These are phyloP conservation scores for Lachancea lanzarotensis DNA, from an alignment of 805 yeast species.

Conservation along the genomic window DNA sequence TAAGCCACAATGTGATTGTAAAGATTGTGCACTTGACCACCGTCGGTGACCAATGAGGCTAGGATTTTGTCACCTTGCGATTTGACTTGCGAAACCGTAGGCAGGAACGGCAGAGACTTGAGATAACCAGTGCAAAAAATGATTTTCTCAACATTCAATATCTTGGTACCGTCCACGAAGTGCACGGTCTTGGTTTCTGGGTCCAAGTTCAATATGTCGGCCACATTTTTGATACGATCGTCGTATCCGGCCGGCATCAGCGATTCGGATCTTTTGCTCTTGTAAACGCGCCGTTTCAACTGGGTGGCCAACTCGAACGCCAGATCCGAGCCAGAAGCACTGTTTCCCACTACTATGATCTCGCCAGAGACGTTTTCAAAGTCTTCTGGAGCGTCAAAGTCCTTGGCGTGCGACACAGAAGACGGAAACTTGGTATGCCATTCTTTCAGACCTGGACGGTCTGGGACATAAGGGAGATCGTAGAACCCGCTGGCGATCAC, in stretches of 20 bases:
- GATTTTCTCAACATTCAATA: slow-evolving; percentile 47
- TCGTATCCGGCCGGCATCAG: slow-evolving; percentile 40
- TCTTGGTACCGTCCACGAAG: slow-evolving; percentile 43
- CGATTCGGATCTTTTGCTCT: slow-evolving; percentile 43
- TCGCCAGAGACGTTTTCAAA: slow-evolving; percentile 34
- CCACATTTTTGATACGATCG: slow-evolving; percentile 36
- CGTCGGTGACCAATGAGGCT: slow-evolving; percentile 39
- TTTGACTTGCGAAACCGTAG: slow-evolving; percentile 16
- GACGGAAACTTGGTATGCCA: slow-evolving; percentile 42
- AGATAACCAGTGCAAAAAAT: slow-evolving; percentile 74
- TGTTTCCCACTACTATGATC: slow-evolving; percentile 66
- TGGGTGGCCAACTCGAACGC: slow-evolving; percentile 50
- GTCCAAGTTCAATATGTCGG: slow-evolving; percentile 39
- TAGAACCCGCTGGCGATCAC: slow-evolving; percentile 60
- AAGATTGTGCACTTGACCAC: slow-evolving; percentile 42
- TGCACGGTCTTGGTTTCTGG: slow-evolving; percentile 35
- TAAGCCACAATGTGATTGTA: slow-evolving; percentile 53
- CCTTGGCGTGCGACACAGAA: slow-evolving; percentile 50
- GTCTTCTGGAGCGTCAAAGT: slow-evolving; percentile 43
- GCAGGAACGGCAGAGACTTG: slow-evolving; percentile 57
- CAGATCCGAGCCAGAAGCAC: slow-evolving; percentile 72
- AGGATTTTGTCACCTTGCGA: slow-evolving; percentile 9
- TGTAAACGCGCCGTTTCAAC: slow-evolving; percentile 38
- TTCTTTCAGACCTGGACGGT: slow-evolving; percentile 44
- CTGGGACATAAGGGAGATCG: slow-evolving; percentile 55